These are phyloP conservation scores for Thalassiosira mediterranea DNA, from an alignment of 352 stramenopile genomes.

Conservation along the genomic window DNA sequence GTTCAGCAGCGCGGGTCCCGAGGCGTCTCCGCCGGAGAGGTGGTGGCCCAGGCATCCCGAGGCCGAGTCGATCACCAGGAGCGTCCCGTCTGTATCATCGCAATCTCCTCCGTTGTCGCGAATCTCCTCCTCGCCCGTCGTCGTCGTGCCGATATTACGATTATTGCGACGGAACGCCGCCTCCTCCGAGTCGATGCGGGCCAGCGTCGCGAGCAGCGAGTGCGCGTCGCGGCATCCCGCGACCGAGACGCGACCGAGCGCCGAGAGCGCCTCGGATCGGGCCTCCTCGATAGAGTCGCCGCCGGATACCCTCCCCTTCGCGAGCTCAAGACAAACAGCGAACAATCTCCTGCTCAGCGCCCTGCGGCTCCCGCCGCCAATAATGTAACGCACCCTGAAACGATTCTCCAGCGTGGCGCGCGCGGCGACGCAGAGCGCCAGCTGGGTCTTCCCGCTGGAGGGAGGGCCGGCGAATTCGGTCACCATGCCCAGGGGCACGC, in stretches of 20 bases:
- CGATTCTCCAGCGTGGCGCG: conserved; percentile 31
- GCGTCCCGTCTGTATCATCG: conserved; percentile 16
- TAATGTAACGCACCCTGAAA: conserved; percentile 38
- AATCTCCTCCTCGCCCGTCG: neutral
- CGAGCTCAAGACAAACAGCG: conserved; percentile 28
- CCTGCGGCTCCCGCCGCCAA: conserved; percentile 29
- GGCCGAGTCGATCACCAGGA: conserved; percentile 54
- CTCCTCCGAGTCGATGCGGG: conserved; percentile 45
- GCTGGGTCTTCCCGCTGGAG: conserved; percentile 55
- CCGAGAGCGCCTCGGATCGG: conserved; percentile 16
- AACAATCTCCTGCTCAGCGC: conserved; percentile 40
- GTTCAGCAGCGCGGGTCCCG: conserved; percentile 31
- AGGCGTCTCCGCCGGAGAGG: conserved; percentile 20
- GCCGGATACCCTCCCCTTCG: neutral
- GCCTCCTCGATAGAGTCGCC: conserved; percentile 12
- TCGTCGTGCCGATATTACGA: neutral
- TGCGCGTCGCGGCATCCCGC: conserved; percentile 38
- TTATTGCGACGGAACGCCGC: neutral
- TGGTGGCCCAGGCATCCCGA: conserved; percentile 57
- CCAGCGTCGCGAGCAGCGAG: conserved; percentile 46
- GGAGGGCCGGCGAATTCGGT: conserved; percentile 55
- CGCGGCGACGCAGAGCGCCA: conserved; percentile 43
- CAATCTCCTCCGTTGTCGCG: conserved; percentile 1
- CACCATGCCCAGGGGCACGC: conserved; percentile 55
- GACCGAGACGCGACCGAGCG: conserved; percentile 31